Base-by-base conservation (phyloP, 1,139 yeast species). In the Casaregolazyma suthepensis region DNA sequence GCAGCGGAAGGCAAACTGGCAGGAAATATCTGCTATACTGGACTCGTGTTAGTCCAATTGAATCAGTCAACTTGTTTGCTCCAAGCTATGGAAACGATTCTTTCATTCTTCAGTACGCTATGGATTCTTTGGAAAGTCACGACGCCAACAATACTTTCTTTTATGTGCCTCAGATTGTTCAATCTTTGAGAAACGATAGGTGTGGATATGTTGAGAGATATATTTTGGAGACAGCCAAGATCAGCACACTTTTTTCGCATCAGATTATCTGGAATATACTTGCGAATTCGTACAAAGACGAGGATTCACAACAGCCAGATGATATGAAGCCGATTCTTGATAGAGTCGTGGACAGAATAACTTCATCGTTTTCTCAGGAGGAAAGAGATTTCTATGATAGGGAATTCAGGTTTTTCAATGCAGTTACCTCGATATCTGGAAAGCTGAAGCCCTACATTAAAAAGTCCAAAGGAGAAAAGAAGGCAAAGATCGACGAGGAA, bases 191-290 rank as follows among this genome's bases (percentile, higher is more conserved):
- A 61, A 37, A 23, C 6, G 85, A 84, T 67, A 73, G 71, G 5
- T 75, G 80, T 54, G 98, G 97, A 1, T 91, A 90, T 62, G 95
- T 91, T 51, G 91, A 87, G 62, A 79, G 90, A 59, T 88, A 87
- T 66, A 91, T 94, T 60, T 72, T 93, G 56, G 98, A 93, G 67
- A 89, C 98, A 0, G 98, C 96, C 2, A 85, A 86, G 65, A 87
- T 90, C 20, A 85, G 95, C 40, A 95, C 87, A 63, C 75, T 91
- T 58, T 94, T 94, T 75, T 91, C 98, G 0, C 99, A 94, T 70
- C 99, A 94, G 71, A 91, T 94, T 60, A 89, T 94, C 57, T 94
- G 99, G 99, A 94, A 94, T 65, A 89, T 94, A 86, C 73, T 87
- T 63, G 99, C 99, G 1, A 94, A 94, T 67, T 81, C 93, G 59